A percentile compares a stretch with the other conserved stretches of the same genome.
Conservation (phyloP, 306 rosid genomes). For the Carpinus fangiana region DNA sequence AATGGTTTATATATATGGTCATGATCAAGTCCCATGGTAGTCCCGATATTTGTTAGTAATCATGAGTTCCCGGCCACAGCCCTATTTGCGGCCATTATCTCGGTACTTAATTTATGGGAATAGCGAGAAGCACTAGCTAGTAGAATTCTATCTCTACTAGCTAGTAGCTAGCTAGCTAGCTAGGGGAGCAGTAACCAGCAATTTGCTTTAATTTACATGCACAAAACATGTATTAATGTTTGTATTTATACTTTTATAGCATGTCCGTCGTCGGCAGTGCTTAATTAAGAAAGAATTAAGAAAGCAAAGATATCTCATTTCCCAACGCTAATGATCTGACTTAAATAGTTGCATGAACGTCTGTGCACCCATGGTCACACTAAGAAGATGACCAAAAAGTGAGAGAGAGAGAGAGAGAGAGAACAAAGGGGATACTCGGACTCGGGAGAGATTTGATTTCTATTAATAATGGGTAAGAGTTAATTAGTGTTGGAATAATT, state of each 20-base stretch:
- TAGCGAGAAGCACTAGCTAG: neutral
- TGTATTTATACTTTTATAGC: neutral
- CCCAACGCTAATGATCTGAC: slow-evolving; percentile 4
- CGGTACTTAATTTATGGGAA: neutral
- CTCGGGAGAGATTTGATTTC: neutral
- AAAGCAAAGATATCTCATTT: neutral
- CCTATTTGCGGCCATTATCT: neutral
- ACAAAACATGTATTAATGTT: slow-evolving; percentile 12
- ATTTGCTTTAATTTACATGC: slow-evolving; percentile 21
- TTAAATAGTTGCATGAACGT: slow-evolving; percentile 10
- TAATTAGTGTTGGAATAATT: slow-evolving; percentile 42
- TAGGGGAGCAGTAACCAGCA: neutral
- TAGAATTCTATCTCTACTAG: too few relatives aligned
- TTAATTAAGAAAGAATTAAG: slow-evolving; percentile 15
- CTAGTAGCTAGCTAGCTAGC: too few relatives aligned
- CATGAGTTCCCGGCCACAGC: neutral
- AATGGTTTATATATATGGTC: too few relatives aligned
- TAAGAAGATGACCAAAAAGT: slow-evolving; percentile 9
- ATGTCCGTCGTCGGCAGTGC: slow-evolving; percentile 22
- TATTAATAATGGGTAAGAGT: slow-evolving; percentile 23
- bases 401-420: neutral
- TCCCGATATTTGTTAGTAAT: neutral
- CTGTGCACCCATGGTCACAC: slow-evolving; percentile 12
- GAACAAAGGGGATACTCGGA: neutral
- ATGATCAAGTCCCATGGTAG: neutral